These are phyloP conservation scores for Colletotrichum karsti DNA, from an alignment of 2,329 filamentous ascomycete genomes.

Conservation along the genomic window DNA sequence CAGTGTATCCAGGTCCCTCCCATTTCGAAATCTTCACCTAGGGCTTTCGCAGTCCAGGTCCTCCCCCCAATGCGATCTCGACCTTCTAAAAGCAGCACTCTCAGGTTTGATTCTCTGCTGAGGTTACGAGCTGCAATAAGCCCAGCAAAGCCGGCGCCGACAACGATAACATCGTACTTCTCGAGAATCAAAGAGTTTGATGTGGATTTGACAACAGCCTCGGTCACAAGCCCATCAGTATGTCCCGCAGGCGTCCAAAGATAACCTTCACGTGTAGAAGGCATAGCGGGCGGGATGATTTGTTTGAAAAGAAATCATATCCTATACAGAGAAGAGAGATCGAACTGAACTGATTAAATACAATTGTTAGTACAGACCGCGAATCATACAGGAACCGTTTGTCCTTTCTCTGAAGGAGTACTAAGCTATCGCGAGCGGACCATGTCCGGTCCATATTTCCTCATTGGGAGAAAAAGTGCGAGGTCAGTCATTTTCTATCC, in stretches of 20 bases:
- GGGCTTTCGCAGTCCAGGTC: neutral
- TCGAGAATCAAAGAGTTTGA: neutral
- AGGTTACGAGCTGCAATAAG: neutral
- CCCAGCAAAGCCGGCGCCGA: neutral
- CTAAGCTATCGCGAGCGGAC: neutral
- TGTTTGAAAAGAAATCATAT: neutral
- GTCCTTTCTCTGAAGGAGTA: too few relatives aligned
- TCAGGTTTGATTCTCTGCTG: neutral
- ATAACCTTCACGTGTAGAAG: neutral
- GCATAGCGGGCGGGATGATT: too few relatives aligned
- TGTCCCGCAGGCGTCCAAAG: accelerated
- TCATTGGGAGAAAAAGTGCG: neutral
- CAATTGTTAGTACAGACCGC: too few relatives aligned
- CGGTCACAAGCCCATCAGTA: neutral
- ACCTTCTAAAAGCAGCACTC: neutral
- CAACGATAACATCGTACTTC: neutral
- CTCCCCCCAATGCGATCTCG: neutral
- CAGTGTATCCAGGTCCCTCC: neutral
- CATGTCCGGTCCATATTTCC: neutral
- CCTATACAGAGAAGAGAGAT: too few relatives aligned
- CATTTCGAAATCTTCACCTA: neutral
- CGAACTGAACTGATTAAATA: too few relatives aligned
- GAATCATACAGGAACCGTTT: too few relatives aligned
- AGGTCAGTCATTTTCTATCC: too few relatives aligned
- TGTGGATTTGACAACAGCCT: neutral